Percentiles rank a stretch among this genome's conserved stretches.
Conservation (phyloP, 2,329 filamentous ascomycete species). For the Trichoderma guizhouense region DNA sequence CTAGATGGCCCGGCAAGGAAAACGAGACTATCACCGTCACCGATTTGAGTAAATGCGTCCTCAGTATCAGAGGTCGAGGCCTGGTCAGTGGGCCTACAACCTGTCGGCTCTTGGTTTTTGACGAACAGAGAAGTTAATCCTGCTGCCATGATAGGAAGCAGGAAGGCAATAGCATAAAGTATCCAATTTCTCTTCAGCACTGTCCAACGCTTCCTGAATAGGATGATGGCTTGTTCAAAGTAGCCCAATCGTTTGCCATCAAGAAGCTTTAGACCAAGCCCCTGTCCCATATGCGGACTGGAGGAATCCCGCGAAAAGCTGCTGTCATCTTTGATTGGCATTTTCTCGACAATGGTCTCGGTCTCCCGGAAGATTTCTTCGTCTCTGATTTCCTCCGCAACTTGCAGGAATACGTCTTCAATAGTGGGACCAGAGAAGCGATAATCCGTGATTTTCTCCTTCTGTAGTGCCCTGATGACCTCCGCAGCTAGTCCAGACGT, state of each 20-base stretch:
- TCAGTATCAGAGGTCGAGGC: conserved; percentile 40
- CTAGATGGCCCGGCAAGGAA: conserved; percentile 37
- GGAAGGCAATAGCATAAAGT: conserved; percentile 69
- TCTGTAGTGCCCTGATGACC: conserved; percentile 68
- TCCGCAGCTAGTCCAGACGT: conserved; percentile 67
- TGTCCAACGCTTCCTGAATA: conserved; percentile 74
- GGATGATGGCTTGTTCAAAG: conserved; percentile 64
- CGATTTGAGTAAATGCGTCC: conserved; percentile 38
- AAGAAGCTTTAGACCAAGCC: conserved; percentile 52
- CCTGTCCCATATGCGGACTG: conserved; percentile 22
- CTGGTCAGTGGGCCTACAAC: conserved; percentile 51
- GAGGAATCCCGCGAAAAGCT: conserved; percentile 25
- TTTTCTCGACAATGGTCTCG: conserved; percentile 22
- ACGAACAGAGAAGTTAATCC: conserved; percentile 77
- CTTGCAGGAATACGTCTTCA: conserved; percentile 84
- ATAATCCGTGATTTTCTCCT: conserved; percentile 67
- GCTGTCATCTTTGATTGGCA: conserved; percentile 24
- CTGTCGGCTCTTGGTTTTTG: conserved; percentile 48
- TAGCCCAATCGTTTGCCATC: conserved; percentile 69
- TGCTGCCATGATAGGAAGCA: conserved; percentile 76
- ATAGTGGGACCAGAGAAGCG: conserved; percentile 86
- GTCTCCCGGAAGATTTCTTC: conserved; percentile 38
- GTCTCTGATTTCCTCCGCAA: conserved; percentile 73
- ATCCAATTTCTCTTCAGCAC: conserved; percentile 77
- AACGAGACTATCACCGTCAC: conserved; percentile 24